Percentiles rank a stretch among this genome's conserved stretches.
phyloP scores from a whole-genome alignment of 495 filamentous ascomycete species.

The Penicillium simplicissimum region DNA sequence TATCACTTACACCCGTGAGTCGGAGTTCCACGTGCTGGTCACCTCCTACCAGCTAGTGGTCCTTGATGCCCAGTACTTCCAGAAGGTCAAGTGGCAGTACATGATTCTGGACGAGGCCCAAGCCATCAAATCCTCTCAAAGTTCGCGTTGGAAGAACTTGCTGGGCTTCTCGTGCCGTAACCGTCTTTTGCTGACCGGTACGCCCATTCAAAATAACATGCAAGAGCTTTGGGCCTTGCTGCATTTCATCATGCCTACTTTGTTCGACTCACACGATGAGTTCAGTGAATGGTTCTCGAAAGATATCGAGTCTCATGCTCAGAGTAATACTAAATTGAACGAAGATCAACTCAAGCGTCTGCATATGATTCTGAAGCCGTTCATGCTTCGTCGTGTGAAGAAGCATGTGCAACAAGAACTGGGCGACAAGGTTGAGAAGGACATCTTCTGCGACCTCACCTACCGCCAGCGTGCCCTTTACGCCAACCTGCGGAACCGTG shows the following conservation, averaged over 20 bases:
- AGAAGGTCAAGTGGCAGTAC: slow-evolving; percentile 99
- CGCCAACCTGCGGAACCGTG: slow-evolving; percentile 85
- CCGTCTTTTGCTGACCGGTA: slow-evolving; percentile 90
- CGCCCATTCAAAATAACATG: slow-evolving; percentile 99
- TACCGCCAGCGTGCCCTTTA: slow-evolving; percentile 98
- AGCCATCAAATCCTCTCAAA: slow-evolving; percentile 96
- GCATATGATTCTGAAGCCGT: slow-evolving; percentile 98
- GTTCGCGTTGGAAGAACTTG: slow-evolving; percentile 94
- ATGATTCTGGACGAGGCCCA: slow-evolving; percentile 99
- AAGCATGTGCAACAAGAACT: slow-evolving; percentile 99
- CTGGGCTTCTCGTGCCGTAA: slow-evolving; percentile 95
- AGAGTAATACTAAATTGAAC: slow-evolving; percentile 97
- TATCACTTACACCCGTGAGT: slow-evolving; percentile 89
- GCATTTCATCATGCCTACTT: slow-evolving; percentile 98
- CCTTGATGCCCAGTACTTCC: slow-evolving; percentile 92
- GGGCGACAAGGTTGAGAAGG: slow-evolving; percentile 96
- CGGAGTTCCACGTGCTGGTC: slow-evolving; percentile 91
- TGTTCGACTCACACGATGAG: slow-evolving; percentile 98
- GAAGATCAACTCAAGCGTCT: slow-evolving; percentile 94
- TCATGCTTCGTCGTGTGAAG: slow-evolving; percentile 99
- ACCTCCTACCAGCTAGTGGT: slow-evolving; percentile 98
- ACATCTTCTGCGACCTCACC: slow-evolving; percentile 94
- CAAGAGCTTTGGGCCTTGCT: slow-evolving; percentile 97
- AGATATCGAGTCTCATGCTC: slow-evolving; percentile 97
- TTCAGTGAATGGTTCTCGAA: slow-evolving; percentile 99